Evolutionary conservation across 345 rosid genomes (phyloP).

Genomic region (Populus tremula): DNA sequence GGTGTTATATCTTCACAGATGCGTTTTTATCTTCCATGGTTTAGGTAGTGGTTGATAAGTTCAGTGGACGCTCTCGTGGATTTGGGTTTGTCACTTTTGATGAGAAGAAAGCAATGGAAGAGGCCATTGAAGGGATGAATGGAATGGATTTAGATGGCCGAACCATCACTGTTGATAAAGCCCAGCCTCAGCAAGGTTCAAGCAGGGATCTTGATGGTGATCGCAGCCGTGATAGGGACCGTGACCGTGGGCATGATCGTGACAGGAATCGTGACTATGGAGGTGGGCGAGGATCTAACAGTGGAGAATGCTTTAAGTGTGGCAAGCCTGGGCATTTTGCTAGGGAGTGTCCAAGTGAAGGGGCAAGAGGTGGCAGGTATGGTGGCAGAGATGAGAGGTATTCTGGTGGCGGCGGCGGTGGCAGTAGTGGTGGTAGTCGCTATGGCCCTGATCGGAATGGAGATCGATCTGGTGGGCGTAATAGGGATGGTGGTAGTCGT

Average conservation of each 20-base stretch:
- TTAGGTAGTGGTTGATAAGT: constrained; percentile 87
- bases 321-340: constrained; percentile 98
- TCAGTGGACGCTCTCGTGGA: constrained; percentile 93
- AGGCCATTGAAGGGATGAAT: constrained; percentile 84
- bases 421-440: constrained; percentile 51
- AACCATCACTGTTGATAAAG: constrained; percentile 85
- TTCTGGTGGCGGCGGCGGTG: constrained; percentile 51
- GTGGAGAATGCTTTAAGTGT: constrained; percentile 91
- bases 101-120: constrained; percentile 80
- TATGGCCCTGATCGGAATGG: constrained; percentile 85
- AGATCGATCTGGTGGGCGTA: constrained; percentile 71
- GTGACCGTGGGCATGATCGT: constrained; percentile 57
- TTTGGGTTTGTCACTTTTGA: constrained; percentile 92
- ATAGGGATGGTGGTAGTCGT: constrained; percentile 62
- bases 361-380: constrained; percentile 45
- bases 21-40: not conserved
- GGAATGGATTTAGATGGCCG: constrained; percentile 94
- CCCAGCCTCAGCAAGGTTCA: constrained; percentile 79
- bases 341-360: constrained; percentile 85
- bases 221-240: constrained; percentile 62
- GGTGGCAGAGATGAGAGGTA: constrained; percentile 50
- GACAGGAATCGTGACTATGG: constrained; percentile 52
- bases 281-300: constrained; percentile 54
- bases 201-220: constrained; percentile 77
- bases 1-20: too few species aligned